phyloP scores from a whole-genome alignment of 176 grass and related monocot species.

The Zea luxurians region DNA sequence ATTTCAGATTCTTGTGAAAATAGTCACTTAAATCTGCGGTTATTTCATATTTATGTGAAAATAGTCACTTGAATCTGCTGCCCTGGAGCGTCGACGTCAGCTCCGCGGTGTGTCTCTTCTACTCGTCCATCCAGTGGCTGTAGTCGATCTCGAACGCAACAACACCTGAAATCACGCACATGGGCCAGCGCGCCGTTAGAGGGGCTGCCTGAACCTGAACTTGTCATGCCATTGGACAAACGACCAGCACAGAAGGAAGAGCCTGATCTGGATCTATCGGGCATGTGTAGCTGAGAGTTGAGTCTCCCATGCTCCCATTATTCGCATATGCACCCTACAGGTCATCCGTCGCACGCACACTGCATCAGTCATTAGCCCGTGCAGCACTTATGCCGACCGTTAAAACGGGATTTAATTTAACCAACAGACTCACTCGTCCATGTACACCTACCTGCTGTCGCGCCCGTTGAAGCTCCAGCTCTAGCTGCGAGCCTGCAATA shows the following conservation, averaged over 20 bases:
- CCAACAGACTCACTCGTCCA: not conserved
- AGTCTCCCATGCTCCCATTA: constrained; percentile 50
- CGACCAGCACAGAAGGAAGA: no score
- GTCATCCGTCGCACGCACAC: no score
- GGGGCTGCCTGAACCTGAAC: not conserved
- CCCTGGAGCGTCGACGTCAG: constrained; percentile 53
- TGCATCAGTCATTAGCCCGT: constrained; percentile 1
- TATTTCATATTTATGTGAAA: no score
- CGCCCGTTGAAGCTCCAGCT: constrained; percentile 68
- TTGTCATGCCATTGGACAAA: not conserved
- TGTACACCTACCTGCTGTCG: constrained; percentile 63
- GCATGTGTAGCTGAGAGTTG: constrained; percentile 50
- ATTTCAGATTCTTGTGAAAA: no score
- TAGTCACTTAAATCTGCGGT: no score
- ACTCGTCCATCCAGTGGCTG: constrained; percentile 76
- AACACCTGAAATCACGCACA: constrained; percentile 36
- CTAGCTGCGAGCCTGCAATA: constrained; percentile 52
- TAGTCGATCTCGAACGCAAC: constrained; percentile 87
- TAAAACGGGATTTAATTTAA: not conserved
- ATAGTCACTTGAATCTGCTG: constrained; percentile 43
- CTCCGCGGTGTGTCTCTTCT: constrained; percentile 59
- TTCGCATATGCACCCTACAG: constrained; percentile 49
- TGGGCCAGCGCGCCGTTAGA: no score
- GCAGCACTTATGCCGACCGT: not conserved
- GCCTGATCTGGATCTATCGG: constrained; percentile 59